These are phyloP conservation scores for Blumeria graminis DNA, from an alignment of 2,329 filamentous ascomycete genomes.

Conservation along the genomic window DNA sequence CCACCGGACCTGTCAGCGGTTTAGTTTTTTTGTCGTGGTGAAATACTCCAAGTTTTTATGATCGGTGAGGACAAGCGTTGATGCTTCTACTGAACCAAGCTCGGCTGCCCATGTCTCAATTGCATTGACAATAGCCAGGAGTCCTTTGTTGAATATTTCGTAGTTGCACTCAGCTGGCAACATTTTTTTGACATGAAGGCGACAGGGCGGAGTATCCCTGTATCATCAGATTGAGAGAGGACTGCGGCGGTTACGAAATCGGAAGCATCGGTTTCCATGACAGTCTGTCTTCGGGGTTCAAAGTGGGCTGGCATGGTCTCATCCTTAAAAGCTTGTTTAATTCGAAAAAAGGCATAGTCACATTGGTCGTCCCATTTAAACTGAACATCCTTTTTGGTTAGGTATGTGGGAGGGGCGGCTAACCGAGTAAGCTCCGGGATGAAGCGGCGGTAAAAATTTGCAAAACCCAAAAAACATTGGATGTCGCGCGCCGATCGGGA, in stretches of 20 bases:
- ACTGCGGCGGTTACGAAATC: background rate
- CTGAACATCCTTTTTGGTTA: background rate
- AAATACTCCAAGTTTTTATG: background rate
- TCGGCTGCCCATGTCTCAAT: background rate
- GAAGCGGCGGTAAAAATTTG: background rate
- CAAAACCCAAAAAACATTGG: background rate
- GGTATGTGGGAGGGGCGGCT: too few species aligned
- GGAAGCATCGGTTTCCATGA: too few species aligned
- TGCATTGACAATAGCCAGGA: background rate
- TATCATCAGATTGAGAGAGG: background rate
- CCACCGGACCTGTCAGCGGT: too few species aligned
- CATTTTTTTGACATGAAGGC: background rate
- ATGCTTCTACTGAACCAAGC: background rate
- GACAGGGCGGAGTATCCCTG: too few species aligned
- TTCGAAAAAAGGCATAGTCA: background rate
- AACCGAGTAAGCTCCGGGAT: too few species aligned
- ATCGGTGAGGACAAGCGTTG: background rate
- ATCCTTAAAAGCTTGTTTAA: background rate
- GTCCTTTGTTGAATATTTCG: background rate
- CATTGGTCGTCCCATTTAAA: background rate
- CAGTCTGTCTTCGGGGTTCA: background rate
- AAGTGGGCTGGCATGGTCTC: background rate
- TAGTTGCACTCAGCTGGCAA: background rate
- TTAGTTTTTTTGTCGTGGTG: background rate
- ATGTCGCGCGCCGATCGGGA: background rate